Conservation (phyloP, 306 rosid genomes). For the Rosa multiflora region DNA sequence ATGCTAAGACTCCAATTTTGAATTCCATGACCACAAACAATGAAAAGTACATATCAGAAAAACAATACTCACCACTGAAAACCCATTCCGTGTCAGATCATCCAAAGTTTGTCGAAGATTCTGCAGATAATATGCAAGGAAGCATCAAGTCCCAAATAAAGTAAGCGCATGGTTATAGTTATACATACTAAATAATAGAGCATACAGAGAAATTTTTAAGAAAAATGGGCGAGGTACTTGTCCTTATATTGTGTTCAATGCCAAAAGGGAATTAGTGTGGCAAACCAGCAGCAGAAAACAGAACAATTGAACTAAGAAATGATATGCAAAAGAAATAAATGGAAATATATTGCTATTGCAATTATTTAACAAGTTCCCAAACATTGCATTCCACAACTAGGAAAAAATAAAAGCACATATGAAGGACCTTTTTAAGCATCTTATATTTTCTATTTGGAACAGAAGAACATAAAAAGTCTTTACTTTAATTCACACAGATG, state of each 20-base stretch:
- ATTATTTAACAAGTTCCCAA: not conserved
- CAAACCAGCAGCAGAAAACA: not conserved
- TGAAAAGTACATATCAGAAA: not conserved
- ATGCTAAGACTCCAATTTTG: not conserved
- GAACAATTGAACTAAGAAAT: not conserved
- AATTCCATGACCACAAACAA: not conserved
- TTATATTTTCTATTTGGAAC: not conserved
- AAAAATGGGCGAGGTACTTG: not conserved
- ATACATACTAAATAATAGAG: not conserved
- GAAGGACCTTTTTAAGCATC: slow-evolving; percentile 8
- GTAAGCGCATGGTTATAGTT: not conserved
- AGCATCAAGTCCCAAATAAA: slow-evolving; percentile 23
- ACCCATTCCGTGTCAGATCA: slow-evolving; percentile 81
- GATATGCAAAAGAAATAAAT: not conserved
- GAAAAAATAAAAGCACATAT: not conserved
- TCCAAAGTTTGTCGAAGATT: slow-evolving; percentile 96
- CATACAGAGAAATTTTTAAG: not conserved
- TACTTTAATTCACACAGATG: not conserved
- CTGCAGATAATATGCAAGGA: slow-evolving; percentile 45
- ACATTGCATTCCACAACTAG: not conserved
- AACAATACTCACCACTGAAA: slow-evolving; percentile 76
- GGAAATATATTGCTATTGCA: not conserved
- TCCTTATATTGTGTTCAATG: not conserved
- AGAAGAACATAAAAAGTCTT: not conserved
- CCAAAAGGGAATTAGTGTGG: not conserved